phyloP scores from a whole-genome alignment of 1,284 basidiomycete genomes.

The Cryptococcus wingfieldii region DNA sequence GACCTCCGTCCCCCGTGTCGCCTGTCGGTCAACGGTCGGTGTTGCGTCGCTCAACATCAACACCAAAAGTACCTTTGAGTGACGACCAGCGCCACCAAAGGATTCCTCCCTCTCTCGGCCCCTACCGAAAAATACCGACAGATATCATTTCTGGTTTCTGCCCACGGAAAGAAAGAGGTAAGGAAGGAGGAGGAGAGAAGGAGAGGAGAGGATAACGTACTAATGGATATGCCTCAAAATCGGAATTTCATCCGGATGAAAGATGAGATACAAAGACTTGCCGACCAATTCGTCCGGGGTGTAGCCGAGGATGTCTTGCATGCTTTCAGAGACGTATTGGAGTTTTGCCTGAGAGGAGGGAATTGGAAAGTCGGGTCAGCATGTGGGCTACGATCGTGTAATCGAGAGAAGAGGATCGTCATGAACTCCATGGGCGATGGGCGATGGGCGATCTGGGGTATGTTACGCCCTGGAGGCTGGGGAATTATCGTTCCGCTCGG shows the following conservation, averaged over 20 bases:
- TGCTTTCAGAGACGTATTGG: conserved; percentile 34
- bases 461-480: neutral
- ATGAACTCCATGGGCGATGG: neutral
- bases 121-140: neutral
- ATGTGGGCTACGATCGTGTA: neutral
- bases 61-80: neutral
- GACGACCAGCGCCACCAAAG: neutral
- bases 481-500: no score
- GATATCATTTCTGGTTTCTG: neutral
- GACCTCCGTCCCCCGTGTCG: no score
- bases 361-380: neutral
- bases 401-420: neutral
- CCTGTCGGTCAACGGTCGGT: no score
- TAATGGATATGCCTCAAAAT: conserved; percentile 30
- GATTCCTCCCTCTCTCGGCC: neutral
- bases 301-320: conserved; percentile 40
- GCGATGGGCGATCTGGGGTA: neutral
- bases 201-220: conserved; percentile 20
- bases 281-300: conserved; percentile 29
- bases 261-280: conserved; percentile 27
- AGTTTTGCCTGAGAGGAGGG: conserved; percentile 18
- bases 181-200: neutral
- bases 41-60: neutral
- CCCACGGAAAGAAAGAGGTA: no score
- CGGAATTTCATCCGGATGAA: conserved; percentile 41